Evolutionary conservation across 2,329 filamentous ascomycete species (phyloP), one percentile per base, ranked within the genome.

Genomic region (Arthrinium phaeospermum): DNA sequence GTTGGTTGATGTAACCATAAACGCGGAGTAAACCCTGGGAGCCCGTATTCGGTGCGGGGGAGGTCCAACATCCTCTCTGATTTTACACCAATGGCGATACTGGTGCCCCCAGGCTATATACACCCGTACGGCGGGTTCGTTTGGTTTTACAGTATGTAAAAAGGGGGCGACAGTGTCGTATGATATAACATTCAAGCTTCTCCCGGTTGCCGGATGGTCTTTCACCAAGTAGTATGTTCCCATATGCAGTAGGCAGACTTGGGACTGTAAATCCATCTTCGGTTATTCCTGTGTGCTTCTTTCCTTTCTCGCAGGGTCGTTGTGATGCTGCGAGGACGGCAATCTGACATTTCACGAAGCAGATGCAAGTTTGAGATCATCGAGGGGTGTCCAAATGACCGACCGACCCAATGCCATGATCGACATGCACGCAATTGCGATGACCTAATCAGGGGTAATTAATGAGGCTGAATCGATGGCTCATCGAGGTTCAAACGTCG

Each of bases 21-120:
- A 57, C 34, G 68, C 47, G 47, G 27, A 64, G 57, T 41, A 34
- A 41, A 64, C 19, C 30, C 30, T 46, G 34, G 22, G 16, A 34
- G 41, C 27, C 67, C 67, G 45, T 34, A 37, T 34, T 49, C 45
- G 45, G 34, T 46, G 45, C 45, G 45, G 67, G 67, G 67, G 45
- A 41, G 67, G 27, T 37, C 13, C 27, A 41, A 16, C 49, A 53
- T 19, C 22, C 2, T 13, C 49, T 19, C 27, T 45, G 46, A 70
- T 70, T 70, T 70, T 57, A 70, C 68, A 70, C 68, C 68, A 70
- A 70, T 70, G 68, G 68, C 47, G 45, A 16, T 61, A 8, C 53
- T 19, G 51, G 51, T 27, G 27, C 19, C n/a, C n/a, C 53, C 53
- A 64, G 34, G 57, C 57, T n/a, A 64, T 41, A n/a, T 4, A 64